A percentile compares a stretch with the other conserved stretches of the same genome.
Evolutionary conservation across 2,329 filamentous ascomycete species (phyloP).

Genomic region (Xylaria sp.): DNA sequence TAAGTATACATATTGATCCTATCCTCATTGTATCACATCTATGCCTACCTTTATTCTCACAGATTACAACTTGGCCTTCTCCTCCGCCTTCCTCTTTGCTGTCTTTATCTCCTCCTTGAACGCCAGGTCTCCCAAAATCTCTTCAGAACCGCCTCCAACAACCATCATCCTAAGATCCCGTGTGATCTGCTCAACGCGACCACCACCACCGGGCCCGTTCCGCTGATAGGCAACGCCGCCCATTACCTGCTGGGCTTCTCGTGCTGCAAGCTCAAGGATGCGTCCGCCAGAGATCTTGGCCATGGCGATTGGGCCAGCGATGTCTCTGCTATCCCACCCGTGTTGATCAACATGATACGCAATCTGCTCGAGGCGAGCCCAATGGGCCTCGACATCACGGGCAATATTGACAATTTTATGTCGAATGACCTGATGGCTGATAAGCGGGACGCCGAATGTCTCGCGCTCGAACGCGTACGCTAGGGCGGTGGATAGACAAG

Average conservation of each 20-base stretch:
- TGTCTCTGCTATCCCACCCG: conserved; percentile 47
- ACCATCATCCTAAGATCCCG: conserved; percentile 63
- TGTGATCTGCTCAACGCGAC: conserved; percentile 60
- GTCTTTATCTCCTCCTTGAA: conserved; percentile 56
- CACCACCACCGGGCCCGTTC: conserved; percentile 57
- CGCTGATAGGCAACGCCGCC: conserved; percentile 61
- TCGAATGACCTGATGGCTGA: conserved; percentile 66
- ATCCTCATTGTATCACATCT: no score
- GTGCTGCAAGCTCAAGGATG: conserved; percentile 59
- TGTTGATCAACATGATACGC: conserved; percentile 60
- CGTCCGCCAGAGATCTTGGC: conserved; percentile 59
- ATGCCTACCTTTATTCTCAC: neutral
- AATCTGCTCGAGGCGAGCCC: conserved; percentile 68
- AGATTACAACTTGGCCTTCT: conserved; percentile 32
- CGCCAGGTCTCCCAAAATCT: conserved; percentile 60
- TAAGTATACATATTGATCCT: neutral
- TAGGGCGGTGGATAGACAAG: conserved; percentile 63
- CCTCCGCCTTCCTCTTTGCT: conserved; percentile 27
- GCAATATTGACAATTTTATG: conserved; percentile 67
- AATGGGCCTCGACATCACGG: conserved; percentile 66
- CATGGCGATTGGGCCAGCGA: conserved; percentile 45
- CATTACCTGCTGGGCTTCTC: conserved; percentile 63
- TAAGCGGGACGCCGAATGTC: conserved; percentile 67
- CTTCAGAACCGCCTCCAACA: conserved; percentile 62
- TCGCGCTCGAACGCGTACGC: conserved; percentile 61